These are phyloP conservation scores for Anthracocystis setariae DNA, from an alignment of 1,284 basidiomycete genomes.

Conservation along the genomic window DNA sequence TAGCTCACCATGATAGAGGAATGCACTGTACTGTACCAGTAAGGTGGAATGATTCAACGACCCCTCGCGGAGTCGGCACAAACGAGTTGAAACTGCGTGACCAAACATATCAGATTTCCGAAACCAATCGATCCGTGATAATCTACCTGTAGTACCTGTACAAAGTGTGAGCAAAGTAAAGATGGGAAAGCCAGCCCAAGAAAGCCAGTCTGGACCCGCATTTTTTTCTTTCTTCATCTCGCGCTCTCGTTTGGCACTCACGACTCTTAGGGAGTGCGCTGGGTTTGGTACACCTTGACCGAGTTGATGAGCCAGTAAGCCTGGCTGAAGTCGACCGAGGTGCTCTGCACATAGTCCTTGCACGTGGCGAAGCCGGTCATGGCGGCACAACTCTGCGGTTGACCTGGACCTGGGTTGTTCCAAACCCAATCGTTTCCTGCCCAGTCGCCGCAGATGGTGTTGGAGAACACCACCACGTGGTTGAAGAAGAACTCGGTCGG, in stretches of 20 bases:
- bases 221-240: slow-evolving; percentile 1
- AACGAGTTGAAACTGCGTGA: no score
- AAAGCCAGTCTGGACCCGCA: slow-evolving; percentile 11
- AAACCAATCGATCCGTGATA: no score
- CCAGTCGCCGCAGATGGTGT: slow-evolving; percentile 56
- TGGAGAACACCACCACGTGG: slow-evolving; percentile 51
- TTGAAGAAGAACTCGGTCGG: slow-evolving; percentile 70
- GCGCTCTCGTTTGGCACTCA: background rate
- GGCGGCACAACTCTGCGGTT: slow-evolving; percentile 40
- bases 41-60: no score
- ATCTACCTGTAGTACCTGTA: no score
- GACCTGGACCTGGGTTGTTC: slow-evolving; percentile 37
- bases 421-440: slow-evolving; percentile 37
- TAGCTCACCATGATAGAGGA: no score
- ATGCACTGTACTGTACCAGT: no score
- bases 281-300: slow-evolving; percentile 52
- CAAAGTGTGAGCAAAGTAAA: background rate
- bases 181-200: no score
- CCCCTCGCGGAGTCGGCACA: no score
- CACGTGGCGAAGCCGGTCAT: slow-evolving; percentile 44
- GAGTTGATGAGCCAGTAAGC: slow-evolving; percentile 55
- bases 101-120: no score
- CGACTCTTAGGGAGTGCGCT: slow-evolving; percentile 15
- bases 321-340: slow-evolving; percentile 37
- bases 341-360: slow-evolving; percentile 39